Evolutionary conservation across 176 grass and related monocot species (phyloP), one percentile per base, ranked within the genome.

Genomic region (Avena insularis): DNA sequence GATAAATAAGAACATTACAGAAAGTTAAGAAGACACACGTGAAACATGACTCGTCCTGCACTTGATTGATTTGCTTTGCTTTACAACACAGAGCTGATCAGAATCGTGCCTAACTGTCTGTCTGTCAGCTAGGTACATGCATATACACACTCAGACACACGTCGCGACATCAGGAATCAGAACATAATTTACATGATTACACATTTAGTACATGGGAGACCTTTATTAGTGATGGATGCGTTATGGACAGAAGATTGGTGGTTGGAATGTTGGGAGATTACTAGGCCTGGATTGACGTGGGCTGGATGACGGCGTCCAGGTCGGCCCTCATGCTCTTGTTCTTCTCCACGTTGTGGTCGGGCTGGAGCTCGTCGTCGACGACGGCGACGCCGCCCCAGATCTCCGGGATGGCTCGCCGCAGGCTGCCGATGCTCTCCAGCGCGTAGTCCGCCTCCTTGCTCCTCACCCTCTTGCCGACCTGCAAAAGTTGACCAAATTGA

Each of bases 391-490:
- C 82, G 49, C 82, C 81, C 93, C 96, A 95, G 19, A 98, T 90
- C 84, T 94, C 96, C 82, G 96, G 92, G 73, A 98, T 79, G 31
- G 56, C 87, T 33, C 86, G 91, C 15, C 77, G 79, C 73, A 98
- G 74, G 48, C 59, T 47, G 79, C 86, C 55, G 79, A 98, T 91
- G 88, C 17, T 88, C 50, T 95, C 90, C 19, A 98, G 27, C 3
- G 89, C 90, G 79, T 96, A 98, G 79, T 96, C 96, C 1, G 90
- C 87, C 3, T 92, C 96, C 50, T 92, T 94, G 45, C 90, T 94
- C 87, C 91, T 88, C 43, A 36, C 88, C 70, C 50, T 89, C 87
- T 94, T 98, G 53, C 96, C 96, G 61, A 98, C 93, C 96, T 98
- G 85, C 73, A 66, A 12, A 0, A 43, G 43, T 14, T 8, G 19